Conservation (phyloP, 129 eudicot genomes). For the Kitagawia praeruptora region DNA sequence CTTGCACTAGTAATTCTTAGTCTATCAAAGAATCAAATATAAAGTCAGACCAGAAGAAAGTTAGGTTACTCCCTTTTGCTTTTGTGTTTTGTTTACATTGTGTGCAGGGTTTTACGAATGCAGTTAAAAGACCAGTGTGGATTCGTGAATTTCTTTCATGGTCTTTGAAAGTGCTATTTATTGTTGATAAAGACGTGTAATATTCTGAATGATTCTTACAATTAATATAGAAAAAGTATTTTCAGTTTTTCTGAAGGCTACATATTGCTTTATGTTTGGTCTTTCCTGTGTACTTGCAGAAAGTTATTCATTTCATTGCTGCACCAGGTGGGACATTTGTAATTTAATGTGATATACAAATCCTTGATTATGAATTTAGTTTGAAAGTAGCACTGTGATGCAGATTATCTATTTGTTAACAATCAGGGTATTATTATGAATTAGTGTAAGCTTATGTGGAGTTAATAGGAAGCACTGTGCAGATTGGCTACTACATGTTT, state of each 20-base stretch:
- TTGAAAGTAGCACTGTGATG: background rate
- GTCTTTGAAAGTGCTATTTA: background rate
- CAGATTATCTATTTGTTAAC: background rate
- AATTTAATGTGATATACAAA: background rate
- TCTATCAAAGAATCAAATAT: background rate
- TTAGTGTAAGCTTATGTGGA: too few relatives aligned
- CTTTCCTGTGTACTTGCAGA: too few relatives aligned
- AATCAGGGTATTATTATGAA: too few relatives aligned
- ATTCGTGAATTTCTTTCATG: slow-evolving; percentile 64
- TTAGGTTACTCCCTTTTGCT: background rate
- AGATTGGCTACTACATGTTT: too few relatives aligned
- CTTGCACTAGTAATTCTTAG: background rate
- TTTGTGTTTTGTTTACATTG: background rate
- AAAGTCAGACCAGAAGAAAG: background rate
- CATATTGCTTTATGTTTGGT: background rate
- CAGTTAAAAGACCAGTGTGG: slow-evolving; percentile 87
- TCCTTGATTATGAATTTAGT: too few relatives aligned
- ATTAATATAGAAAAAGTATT: background rate
- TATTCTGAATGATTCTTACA: background rate
- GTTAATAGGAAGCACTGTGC: too few relatives aligned
- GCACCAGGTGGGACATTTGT: background rate
- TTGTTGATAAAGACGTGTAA: background rate
- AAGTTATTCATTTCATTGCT: background rate
- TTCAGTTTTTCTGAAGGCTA: background rate
- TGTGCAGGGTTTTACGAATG: slow-evolving; percentile 91